These are phyloP conservation scores for Ceriops zippeliana DNA, from an alignment of 345 rosid species.

Conservation along the genomic window DNA sequence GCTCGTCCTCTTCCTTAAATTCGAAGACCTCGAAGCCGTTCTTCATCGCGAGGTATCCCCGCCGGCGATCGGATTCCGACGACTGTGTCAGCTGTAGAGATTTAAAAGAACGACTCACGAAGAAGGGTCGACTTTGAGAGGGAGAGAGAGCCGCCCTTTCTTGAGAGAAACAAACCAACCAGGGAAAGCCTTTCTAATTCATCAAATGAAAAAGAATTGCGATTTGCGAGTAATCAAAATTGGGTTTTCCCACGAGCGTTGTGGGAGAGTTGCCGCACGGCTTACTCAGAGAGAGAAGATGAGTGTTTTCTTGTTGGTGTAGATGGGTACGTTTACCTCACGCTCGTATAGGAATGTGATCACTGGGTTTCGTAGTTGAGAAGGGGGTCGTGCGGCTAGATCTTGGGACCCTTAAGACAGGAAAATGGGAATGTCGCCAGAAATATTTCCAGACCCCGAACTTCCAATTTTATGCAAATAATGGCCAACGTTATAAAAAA, in stretches of 20 bases:
- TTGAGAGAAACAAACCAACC: neutral
- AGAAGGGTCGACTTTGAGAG: no score
- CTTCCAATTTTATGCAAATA: no score
- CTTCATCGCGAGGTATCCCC: slow-evolving; percentile 42
- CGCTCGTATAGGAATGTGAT: neutral
- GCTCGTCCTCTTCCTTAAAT: slow-evolving; percentile 72
- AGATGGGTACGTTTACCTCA: neutral
- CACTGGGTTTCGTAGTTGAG: neutral
- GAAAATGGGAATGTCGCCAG: neutral
- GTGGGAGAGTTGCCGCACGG: neutral
- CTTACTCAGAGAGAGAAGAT: neutral
- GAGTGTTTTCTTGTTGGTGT: neutral
- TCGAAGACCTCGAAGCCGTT: slow-evolving; percentile 50
- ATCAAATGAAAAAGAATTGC: neutral
- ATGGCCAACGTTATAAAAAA: no score
- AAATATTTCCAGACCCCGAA: no score
- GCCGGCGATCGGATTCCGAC: neutral
- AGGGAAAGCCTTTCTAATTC: neutral
- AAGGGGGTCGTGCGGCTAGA: no score
- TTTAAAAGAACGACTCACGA: slow-evolving; percentile 9
- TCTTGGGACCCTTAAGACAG: neutral
- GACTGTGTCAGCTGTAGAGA: slow-evolving; percentile 8
- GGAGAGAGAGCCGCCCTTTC: neutral
- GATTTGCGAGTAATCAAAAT: no score
- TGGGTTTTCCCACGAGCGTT: neutral